Evolutionary conservation across 192 early-diverging fungal genomes (phyloP).

Genomic region (Linnemannia exigua): DNA sequence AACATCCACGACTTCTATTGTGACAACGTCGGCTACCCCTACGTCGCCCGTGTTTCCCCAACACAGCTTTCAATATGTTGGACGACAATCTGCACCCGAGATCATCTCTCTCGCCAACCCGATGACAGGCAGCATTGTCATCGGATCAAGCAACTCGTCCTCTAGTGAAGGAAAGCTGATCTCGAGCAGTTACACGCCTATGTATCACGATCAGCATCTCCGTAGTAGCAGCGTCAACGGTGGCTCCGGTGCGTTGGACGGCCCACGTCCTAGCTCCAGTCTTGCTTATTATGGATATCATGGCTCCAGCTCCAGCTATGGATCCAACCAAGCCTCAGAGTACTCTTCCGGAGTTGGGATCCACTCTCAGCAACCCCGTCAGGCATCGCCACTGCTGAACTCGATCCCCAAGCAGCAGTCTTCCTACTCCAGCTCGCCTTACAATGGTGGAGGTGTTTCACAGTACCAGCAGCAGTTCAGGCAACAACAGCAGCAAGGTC

Average conservation of each 20-base stretch:
- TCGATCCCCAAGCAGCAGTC: neutral
- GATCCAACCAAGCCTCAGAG: neutral
- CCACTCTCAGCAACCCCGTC: neutral
- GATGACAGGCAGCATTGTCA: slow-evolving; percentile 28
- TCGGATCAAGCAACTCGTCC: neutral
- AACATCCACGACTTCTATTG: neutral
- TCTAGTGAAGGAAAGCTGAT: neutral
- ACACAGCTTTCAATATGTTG: slow-evolving; percentile 2
- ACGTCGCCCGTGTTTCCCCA: slow-evolving; percentile 1
- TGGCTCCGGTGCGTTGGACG: slow-evolving; percentile 7
- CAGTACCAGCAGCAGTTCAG: neutral
- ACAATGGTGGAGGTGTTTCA: neutral
- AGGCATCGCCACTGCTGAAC: neutral
- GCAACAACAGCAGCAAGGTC: neutral
- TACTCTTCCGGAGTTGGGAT: neutral
- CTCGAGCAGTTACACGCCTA: slow-evolving; percentile 1
- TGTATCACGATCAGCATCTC: neutral
- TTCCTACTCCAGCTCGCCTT: neutral
- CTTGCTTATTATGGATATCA: slow-evolving; percentile 14
- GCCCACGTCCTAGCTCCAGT: slow-evolving; percentile 18
- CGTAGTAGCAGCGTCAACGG: neutral
- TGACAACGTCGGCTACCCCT: neutral
- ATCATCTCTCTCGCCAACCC: slow-evolving; percentile 29
- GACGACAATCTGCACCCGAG: slow-evolving; percentile 28
- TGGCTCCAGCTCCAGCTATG: slow-evolving; percentile 8